Conservation (phyloP, 257 asterid genomes). For the Solanum lignicaule region DNA sequence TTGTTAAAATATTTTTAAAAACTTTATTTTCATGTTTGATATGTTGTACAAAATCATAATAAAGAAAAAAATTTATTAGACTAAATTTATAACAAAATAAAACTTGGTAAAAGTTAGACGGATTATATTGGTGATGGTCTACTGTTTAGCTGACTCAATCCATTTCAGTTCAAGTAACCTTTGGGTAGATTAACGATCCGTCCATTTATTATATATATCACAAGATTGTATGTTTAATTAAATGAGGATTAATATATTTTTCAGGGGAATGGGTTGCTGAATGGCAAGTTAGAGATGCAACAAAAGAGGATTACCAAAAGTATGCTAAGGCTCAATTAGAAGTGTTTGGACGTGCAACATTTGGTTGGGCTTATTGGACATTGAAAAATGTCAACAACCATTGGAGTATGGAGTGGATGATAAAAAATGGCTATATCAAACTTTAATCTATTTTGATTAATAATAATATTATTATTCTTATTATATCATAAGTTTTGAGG, state of each 20-base stretch:
- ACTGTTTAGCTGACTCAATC: not conserved
- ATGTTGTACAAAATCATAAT: not conserved
- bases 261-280: slow-evolving; percentile 82
- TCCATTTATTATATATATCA: not conserved
- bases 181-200: not conserved
- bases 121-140: no score
- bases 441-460: slow-evolving; percentile 9
- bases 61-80: no score
- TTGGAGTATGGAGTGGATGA: slow-evolving; percentile 56
- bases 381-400: slow-evolving; percentile 34
- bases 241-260: not conserved
- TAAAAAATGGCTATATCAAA: slow-evolving; percentile 47
- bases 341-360: slow-evolving; percentile 44
- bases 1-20: no score
- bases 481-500: not conserved
- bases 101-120: not conserved
- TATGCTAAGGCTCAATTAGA: slow-evolving; percentile 45
- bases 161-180: no score
- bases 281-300: slow-evolving; percentile 42
- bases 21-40: not conserved
- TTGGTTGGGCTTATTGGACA: slow-evolving; percentile 84
- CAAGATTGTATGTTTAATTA: not conserved
- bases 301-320: slow-evolving; percentile 40
- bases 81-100: no score
- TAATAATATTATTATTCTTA: not conserved